Evolutionary conservation across 192 early-diverging fungal species (phyloP), one percentile per base, ranked within the genome.

Genomic region (Backusella tuberculispora): DNA sequence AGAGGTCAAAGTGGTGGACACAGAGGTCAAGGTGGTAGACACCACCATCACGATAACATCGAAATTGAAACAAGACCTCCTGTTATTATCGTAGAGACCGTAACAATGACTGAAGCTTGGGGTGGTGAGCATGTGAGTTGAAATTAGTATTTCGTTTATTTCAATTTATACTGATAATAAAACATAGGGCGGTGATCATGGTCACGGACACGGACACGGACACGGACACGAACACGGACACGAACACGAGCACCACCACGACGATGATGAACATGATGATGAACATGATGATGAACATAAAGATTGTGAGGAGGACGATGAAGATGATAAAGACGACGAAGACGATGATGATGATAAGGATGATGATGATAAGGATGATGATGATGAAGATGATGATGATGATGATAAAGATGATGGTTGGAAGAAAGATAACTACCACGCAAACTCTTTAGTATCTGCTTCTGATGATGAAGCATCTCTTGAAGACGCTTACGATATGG

Each of bases 371-470:
- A 78, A 73, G 24, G 71, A 82, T 15, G 74, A 85, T 21, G 85
- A 82, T 44, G 74, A 76, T 70, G 93, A 95, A 14, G 85, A 92
- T 26, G 92, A 87, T 50, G 82, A 85, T 19, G 66, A 74, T 73
- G 69, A 78, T 37, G 17, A 47, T 10, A 47, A 47, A 17, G 17
- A 47, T 17, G 17, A 3, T 1, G 63, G 63, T 14, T 29, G 34
- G 12, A 65, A 65, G 63, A 65, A 65, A 17, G n/a, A 65, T 26
- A 65, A 38, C 37, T 29, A 26, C 43, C 67, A 46, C 26, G 67
- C 67, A 14, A 46, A 69, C 26, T 19, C 67, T 69, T 21, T 69
- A 47, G 43, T 29, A 38, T 44, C 67, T 29, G 43, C 13, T 14
- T 15, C 24, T 46, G 67, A 43, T 45, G 43, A 17, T 17, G 43